Percentiles rank a stretch among this genome's conserved stretches.
phyloP scores from a whole-genome alignment of 2,329 filamentous ascomycete genomes.

The Xylariaceae sp. region DNA sequence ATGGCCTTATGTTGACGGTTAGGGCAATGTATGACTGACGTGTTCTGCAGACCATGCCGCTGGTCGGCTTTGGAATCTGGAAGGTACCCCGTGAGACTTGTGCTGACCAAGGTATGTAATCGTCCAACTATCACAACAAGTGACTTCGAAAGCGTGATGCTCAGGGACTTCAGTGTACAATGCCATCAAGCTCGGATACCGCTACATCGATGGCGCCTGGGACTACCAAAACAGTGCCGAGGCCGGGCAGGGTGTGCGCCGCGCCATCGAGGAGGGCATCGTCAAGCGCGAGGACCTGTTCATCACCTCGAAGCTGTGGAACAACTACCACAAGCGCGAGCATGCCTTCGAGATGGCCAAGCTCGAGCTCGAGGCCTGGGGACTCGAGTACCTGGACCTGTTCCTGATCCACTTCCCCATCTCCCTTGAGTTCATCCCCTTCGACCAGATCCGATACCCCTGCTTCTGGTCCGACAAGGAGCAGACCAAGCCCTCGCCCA shows the following conservation, averaged over 20 bases:
- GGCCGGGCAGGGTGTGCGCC: conserved; percentile 58
- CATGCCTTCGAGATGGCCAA: conserved; percentile 57
- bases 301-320: conserved; percentile 63
- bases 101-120: conserved; percentile 36
- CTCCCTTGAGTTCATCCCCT: conserved; percentile 39
- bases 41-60: conserved; percentile 33
- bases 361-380: conserved; percentile 56
- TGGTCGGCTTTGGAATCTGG: conserved; percentile 40
- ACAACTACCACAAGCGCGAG: conserved; percentile 55
- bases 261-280: conserved; percentile 49
- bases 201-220: conserved; percentile 48
- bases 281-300: conserved; percentile 61
- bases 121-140: neutral
- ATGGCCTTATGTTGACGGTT: neutral
- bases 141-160: conserved; percentile 33
- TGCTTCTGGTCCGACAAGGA: conserved; percentile 38
- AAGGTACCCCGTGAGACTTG: conserved; percentile 34
- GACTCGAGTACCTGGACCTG: conserved; percentile 62
- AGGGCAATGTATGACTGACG: conserved; percentile 7
- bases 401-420: conserved; percentile 62
- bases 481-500: conserved; percentile 40
- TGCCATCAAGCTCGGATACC: conserved; percentile 49
- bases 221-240: conserved; percentile 61
- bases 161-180: conserved; percentile 52
- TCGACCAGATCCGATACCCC: conserved; percentile 37